These are phyloP conservation scores for Agarophyton chilense DNA, from an alignment of 23 red algal species.

Conservation along the genomic window DNA sequence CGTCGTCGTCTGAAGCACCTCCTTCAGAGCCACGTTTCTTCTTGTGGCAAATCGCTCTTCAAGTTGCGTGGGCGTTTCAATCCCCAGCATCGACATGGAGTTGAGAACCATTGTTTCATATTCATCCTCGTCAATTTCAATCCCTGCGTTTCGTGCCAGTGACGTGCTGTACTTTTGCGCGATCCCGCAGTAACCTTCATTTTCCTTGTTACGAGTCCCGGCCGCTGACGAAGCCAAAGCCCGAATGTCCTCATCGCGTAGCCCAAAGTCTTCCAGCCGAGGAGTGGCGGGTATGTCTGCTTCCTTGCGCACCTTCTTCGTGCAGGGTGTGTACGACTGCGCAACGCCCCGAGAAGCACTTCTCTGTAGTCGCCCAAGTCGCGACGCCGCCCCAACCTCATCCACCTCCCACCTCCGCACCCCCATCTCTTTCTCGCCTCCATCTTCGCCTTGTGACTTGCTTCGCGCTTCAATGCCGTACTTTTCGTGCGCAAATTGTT, in stretches of 20 bases:
- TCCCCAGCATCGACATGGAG: constrained; percentile 31
- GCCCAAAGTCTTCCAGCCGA: constrained; percentile 48
- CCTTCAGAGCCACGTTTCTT: constrained; percentile 30
- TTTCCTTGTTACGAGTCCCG: not conserved
- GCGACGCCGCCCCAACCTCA: not conserved
- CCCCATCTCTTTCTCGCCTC: not conserved
- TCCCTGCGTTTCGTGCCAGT: not conserved
- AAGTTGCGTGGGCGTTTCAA: constrained; percentile 31
- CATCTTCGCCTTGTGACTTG: not conserved
- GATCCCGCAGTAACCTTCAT: not conserved
- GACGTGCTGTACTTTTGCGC: constrained; percentile 6
- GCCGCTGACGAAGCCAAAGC: constrained; percentile 3
- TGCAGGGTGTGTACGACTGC: not conserved
- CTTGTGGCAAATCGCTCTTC: constrained; percentile 28
- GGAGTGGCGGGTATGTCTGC: constrained; percentile 37
- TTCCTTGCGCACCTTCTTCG: not conserved
- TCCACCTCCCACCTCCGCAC: not conserved
- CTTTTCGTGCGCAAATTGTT: not conserved
- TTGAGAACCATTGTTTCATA: constrained; percentile 56
- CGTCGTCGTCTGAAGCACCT: constrained; percentile 34
- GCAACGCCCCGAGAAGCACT: not conserved
- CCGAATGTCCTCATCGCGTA: constrained; percentile 34
- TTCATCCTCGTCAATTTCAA: constrained; percentile 33
- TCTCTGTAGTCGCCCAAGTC: not conserved
- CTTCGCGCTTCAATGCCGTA: constrained; percentile 21